Evolutionary conservation across 192 early-diverging fungal genomes (phyloP), one percentile per base, ranked within the genome.

Genomic region (Coemansia sp.): DNA sequence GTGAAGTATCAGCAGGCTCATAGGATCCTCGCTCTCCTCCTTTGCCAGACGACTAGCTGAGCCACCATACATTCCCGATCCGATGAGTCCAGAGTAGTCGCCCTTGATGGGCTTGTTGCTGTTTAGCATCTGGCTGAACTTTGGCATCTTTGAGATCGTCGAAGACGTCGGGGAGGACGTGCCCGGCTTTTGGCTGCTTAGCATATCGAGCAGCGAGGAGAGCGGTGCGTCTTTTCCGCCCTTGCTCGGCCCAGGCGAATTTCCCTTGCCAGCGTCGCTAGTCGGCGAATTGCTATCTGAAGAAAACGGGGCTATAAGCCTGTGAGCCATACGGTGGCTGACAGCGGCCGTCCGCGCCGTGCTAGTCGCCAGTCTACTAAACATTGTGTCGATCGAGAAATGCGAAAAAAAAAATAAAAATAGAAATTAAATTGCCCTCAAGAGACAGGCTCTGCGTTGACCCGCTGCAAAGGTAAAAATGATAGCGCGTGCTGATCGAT

Each of bases 1-100:
- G 22, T 82, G 80, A n/a, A 82, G 65, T 31, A 81, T 60, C 49
- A 79, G 56, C 19, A 47, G 70, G 41, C 43, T 45, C 77, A 79
- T 79, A 1, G 77, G 77, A 53, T 79, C 61, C 22, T 10, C 60
- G 2, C 15, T 17, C 38, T 49, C 53, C 5, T 62, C 59, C 25
- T 27, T 35, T 11, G 31, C 40, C 27, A 32, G 8, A 4, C 42
- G 51, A 4, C 25, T 7, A 1, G 22, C 3, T 8, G 8, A 0
- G 36, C 60, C 53, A 19, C 71, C 60, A 25, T 37, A 59, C 43
- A 38, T 24, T 9, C 71, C 65, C 12, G 64, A 22, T 38, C 60
- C 71, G n/a, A 39, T 62, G 25, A 63, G 63, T 4, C 71, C 65
- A 9, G 60, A 27, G 11, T 12, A 70, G 22, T 70, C 68, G 31